Evolutionary conservation across 2,329 filamentous ascomycete genomes (phyloP).

Genomic region (Cryoendolithus antarcticus): DNA sequence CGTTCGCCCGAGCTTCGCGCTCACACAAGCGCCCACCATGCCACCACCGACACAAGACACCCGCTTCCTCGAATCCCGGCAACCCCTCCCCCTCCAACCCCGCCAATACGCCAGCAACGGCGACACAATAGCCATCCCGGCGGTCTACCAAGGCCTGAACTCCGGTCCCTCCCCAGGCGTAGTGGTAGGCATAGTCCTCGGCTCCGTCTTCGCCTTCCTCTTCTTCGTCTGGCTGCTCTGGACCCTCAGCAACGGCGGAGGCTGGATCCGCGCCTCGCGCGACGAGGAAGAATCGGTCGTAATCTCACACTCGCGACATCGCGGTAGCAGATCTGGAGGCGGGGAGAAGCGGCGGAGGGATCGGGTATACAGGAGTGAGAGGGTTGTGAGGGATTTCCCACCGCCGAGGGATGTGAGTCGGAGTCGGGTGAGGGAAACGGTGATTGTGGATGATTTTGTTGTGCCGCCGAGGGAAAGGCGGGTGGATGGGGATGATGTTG

Average conservation of each 20-base stretch:
- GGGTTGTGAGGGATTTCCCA: slow-evolving; percentile 21
- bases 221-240: slow-evolving; percentile 41
- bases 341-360: slow-evolving; percentile 16
- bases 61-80: slow-evolving; percentile 18
- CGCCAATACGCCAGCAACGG: slow-evolving; percentile 8
- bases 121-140: slow-evolving; percentile 40
- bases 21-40: too few species aligned
- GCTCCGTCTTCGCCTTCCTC: slow-evolving; percentile 41
- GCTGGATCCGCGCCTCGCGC: slow-evolving; percentile 17
- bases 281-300: slow-evolving; percentile 22
- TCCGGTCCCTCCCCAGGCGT: slow-evolving; percentile 42
- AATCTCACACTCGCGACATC: slow-evolving; percentile 9
- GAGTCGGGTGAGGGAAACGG: slow-evolving; percentile 20
- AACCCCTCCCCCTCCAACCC: slow-evolving; percentile 7
- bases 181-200: slow-evolving; percentile 48
- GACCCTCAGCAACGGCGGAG: slow-evolving; percentile 22
- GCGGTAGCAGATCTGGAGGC: slow-evolving; percentile 1
- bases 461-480: slow-evolving; percentile 21
- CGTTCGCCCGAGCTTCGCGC: too few species aligned
- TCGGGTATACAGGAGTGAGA: slow-evolving; percentile 21
- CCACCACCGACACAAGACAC: slow-evolving; percentile 7
- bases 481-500: slow-evolving; percentile 40
- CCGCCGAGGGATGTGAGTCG: slow-evolving; percentile 10
- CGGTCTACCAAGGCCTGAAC: slow-evolving; percentile 45
- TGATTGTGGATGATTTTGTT: slow-evolving; percentile 31